Evolutionary conservation across 163 green algal species (phyloP), one percentile per base, ranked within the genome.

Genomic region (Coccomyxa subellipsoidea): DNA sequence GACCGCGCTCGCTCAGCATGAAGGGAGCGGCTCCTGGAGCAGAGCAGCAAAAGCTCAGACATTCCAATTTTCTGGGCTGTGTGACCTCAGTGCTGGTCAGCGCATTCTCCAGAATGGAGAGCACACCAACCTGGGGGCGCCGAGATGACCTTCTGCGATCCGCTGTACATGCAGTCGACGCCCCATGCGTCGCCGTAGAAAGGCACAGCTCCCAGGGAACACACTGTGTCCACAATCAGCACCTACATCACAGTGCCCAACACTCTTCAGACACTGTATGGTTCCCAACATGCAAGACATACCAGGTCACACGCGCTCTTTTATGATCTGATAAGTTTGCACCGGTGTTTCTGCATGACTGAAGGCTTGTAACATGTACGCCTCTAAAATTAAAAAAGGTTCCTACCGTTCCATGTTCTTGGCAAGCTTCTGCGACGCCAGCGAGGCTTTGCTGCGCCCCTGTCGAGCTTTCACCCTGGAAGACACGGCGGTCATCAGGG

Each of bases 191-290:
- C 95, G 6, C 91, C 93, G 81, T 95, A 96, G 69, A 98, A 82
- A 0, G 96, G 95, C 77, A 98, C 94, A 31, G 94, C 95, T 47
- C 95, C 96, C 80, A 98, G 90, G 1, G 91, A 95, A 93, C 95
- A 98, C 34, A 99, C 96, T 9, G 96, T 97, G 92, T 99, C 96
- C 53, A 98, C 93, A 79, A 98, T 85, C 85, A 98, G 90, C 88
- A 98, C 88, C 69, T 39, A 10, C 69, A 77, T 29, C 47, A 66
- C 12, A 12, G 18, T 66, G 12, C 47, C n/a, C n/a, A n/a, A n/a
- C n/a, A n/a, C n/a, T n/a, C n/a, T n/a, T n/a, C n/a, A n/a, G n/a
- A n/a, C n/a, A n/a, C n/a, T n/a, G n/a, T n/a, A n/a, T n/a, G n/a
- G n/a, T n/a, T n/a, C n/a, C n/a, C n/a, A n/a, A n/a, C n/a, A n/a